These are phyloP conservation scores for Suillus subluteus DNA, from an alignment of 768 basidiomycete genomes.

Conservation along the genomic window DNA sequence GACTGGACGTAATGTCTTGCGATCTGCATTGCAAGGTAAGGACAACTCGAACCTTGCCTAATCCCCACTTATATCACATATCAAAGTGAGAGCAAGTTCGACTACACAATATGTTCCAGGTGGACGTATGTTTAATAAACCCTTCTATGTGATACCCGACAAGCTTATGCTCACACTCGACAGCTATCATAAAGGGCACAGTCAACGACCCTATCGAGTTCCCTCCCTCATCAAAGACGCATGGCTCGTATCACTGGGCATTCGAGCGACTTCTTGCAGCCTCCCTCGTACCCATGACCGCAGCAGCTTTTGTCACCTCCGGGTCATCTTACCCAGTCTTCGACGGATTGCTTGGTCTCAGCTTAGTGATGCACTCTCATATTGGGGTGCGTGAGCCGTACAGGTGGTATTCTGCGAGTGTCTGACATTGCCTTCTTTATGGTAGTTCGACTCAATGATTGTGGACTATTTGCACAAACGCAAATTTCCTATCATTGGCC, in stretches of 20 bases:
- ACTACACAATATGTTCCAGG: constrained; percentile 60
- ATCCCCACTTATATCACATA: constrained; percentile 14
- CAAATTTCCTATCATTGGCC: constrained; percentile 88
- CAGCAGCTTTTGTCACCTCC: constrained; percentile 83
- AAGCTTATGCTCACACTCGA: not conserved
- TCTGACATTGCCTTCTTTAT: constrained; percentile 3
- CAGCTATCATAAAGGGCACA: constrained; percentile 87
- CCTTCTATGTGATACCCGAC: not conserved
- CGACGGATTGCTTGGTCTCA: constrained; percentile 87
- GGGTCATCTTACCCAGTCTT: constrained; percentile 79
- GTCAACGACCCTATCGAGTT: constrained; percentile 95
- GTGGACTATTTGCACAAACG: constrained; percentile 93
- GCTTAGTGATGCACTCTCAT: constrained; percentile 92
- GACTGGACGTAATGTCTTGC: constrained; percentile 42
- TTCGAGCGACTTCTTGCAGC: constrained; percentile 94
- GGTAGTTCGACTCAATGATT: constrained; percentile 73
- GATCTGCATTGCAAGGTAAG: constrained; percentile 48
- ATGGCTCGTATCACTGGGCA: constrained; percentile 91
- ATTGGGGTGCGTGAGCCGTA: constrained; percentile 72
- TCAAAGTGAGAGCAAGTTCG: constrained; percentile 43
- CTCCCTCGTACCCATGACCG: constrained; percentile 87
- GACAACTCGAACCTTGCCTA: not conserved
- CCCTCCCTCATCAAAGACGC: constrained; percentile 75
- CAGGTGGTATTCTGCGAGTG: not conserved
- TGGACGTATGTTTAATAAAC: constrained; percentile 3